A percentile compares a stretch with the other conserved stretches of the same genome.
These are phyloP conservation scores for Jatropha multifida DNA, from an alignment of 441 rosid genomes.

Conservation along the genomic window DNA sequence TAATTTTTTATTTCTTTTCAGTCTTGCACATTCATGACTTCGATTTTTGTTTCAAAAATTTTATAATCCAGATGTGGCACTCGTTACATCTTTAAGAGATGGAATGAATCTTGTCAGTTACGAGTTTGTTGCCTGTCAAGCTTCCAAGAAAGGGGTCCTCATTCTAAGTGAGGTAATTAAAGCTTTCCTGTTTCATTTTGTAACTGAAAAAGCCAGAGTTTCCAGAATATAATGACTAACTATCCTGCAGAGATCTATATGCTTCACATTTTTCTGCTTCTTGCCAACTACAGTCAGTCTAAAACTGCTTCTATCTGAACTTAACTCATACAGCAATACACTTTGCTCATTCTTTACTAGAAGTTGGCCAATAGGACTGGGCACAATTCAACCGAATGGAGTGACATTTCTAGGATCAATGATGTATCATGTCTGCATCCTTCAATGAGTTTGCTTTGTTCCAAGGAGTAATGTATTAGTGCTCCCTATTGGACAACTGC, in stretches of 20 bases:
- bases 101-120: conserved; percentile 87
- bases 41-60: not conserved
- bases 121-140: conserved; percentile 84
- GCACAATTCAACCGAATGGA: not conserved
- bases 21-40: not conserved
- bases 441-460: not conserved
- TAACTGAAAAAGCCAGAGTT: not conserved
- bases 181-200: not conserved
- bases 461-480: not conserved
- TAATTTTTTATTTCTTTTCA: not conserved
- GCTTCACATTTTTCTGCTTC: not conserved
- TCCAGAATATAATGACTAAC: not conserved
- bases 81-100: conserved; percentile 74
- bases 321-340: not conserved
- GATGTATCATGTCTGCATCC: too few species aligned
- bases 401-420: not conserved
- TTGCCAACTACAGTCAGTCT: not conserved
- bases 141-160: conserved; percentile 73
- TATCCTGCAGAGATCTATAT: not conserved
- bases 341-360: not conserved
- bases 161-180: conserved; percentile 64
- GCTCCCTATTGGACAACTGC: not conserved
- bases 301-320: conserved; percentile 1
- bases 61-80: conserved; percentile 57
- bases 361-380: not conserved